A percentile compares a stretch with the other conserved stretches of the same genome.
Conservation (phyloP, 768 basidiomycete species). For the Kwoniella botswanensis region DNA sequence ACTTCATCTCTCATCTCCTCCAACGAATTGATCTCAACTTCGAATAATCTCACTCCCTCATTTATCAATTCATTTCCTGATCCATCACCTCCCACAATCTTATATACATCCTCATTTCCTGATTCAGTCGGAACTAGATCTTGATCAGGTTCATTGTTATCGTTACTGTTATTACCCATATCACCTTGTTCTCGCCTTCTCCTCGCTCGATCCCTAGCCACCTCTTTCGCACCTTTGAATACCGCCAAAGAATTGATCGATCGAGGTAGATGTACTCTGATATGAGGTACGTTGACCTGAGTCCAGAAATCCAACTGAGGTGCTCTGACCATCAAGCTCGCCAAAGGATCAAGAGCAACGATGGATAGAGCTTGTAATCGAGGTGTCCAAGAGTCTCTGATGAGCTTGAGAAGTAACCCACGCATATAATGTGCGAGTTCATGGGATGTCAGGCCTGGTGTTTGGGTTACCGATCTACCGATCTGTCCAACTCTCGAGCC, state of each 20-base stretch:
- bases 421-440: slow-evolving; percentile 34
- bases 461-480: not conserved
- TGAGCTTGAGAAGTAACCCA: slow-evolving; percentile 16
- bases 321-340: slow-evolving; percentile 34
- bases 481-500: not conserved
- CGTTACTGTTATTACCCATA: not conserved
- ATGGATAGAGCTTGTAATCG: slow-evolving; percentile 43
- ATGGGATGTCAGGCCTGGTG: slow-evolving; percentile 5
- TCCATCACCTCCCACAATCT: slow-evolving; percentile 45
- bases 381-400: slow-evolving; percentile 32
- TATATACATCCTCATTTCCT: slow-evolving; percentile 5
- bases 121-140: no score
- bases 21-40: slow-evolving; percentile 48
- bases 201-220: slow-evolving; percentile 23
- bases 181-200: not conserved
- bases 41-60: slow-evolving; percentile 39
- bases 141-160: not conserved
- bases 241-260: slow-evolving; percentile 36
- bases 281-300: slow-evolving; percentile 35
- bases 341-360: slow-evolving; percentile 43
- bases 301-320: slow-evolving; percentile 44
- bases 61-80: slow-evolving; percentile 38
- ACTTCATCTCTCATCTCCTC: slow-evolving; percentile 46
- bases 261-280: slow-evolving; percentile 45
- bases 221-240: slow-evolving; percentile 42